These are phyloP conservation scores for Phaeoacremonium minimum DNA, from an alignment of 2,329 filamentous ascomycete genomes.

Conservation along the genomic window DNA sequence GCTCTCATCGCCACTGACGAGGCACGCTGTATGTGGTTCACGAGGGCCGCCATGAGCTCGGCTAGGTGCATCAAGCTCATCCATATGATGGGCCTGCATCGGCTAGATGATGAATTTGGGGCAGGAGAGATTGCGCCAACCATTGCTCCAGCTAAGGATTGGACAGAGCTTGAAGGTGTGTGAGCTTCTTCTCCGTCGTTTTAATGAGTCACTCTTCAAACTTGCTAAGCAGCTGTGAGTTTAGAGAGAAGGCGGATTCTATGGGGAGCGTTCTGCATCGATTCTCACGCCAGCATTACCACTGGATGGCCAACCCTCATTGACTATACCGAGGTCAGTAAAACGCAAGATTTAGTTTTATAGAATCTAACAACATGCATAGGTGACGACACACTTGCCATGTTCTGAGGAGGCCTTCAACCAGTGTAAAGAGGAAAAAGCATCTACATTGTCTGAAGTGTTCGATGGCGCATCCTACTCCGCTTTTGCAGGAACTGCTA, in stretches of 20 bases:
- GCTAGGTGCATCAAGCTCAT: conserved; percentile 66
- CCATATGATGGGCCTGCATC: conserved; percentile 82
- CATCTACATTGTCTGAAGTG: conserved; percentile 59
- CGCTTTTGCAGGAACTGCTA: conserved; percentile 65
- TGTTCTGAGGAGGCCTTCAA: conserved; percentile 73
- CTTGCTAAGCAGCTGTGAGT: too few species aligned
- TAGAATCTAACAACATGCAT: conserved; percentile 2
- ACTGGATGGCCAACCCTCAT: conserved; percentile 87
- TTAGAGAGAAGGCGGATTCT: conserved; percentile 75
- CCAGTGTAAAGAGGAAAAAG: conserved; percentile 57
- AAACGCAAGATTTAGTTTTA: background rate
- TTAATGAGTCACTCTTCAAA: too few species aligned
- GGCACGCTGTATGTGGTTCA: conserved; percentile 81
- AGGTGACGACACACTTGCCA: conserved; percentile 77
- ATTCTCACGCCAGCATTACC: conserved; percentile 81
- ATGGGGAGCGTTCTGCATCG: conserved; percentile 79
- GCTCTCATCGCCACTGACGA: conserved; percentile 71
- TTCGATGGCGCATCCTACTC: conserved; percentile 62
- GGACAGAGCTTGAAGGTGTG: conserved; percentile 60
- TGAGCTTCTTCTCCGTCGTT: too few species aligned
- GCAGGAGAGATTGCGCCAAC: conserved; percentile 63
- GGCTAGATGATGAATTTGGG: conserved; percentile 61
- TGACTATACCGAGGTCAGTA: conserved; percentile 61
- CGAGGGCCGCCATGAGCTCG: conserved; percentile 77
- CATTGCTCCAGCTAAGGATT: conserved; percentile 68